phyloP scores from a whole-genome alignment of 148 eudicot genomes.

The Bassia scoparia region DNA sequence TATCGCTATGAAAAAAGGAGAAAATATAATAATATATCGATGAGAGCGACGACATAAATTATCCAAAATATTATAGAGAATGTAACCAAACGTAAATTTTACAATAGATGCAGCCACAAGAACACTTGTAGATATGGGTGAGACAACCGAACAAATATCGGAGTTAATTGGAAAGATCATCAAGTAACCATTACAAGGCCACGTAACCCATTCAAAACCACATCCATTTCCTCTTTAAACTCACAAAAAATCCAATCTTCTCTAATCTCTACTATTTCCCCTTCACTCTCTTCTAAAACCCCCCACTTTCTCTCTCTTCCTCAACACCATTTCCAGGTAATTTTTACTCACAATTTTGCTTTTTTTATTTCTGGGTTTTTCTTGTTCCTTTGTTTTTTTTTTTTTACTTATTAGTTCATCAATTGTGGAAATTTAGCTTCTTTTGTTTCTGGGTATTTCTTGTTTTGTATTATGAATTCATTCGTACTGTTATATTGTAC shows the following conservation, averaged over 20 bases:
- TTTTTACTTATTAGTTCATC: not conserved
- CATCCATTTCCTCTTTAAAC: conserved; percentile 31
- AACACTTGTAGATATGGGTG: not conserved
- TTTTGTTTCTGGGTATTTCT: not conserved
- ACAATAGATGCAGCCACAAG: not conserved
- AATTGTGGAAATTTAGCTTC: not conserved
- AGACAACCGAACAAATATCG: conserved; percentile 2
- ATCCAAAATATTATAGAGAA: not conserved
- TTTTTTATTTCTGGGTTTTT: not conserved
- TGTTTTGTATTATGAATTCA: not conserved
- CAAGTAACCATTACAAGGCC: conserved; percentile 19
- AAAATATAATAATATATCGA: no score
- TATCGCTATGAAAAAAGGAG: no score
- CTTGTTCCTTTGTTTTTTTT: not conserved
- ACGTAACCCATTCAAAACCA: conserved; percentile 34
- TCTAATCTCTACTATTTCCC: not conserved
- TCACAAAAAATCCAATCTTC: no score
- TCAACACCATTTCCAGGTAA: conserved; percentile 1
- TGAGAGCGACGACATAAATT: no score
- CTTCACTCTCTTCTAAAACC: not conserved
- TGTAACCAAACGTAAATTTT: not conserved
- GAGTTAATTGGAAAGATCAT: not conserved
- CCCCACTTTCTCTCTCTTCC: conserved; percentile 12
- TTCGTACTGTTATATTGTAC: not conserved
- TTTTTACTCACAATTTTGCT: not conserved